Conservation (phyloP, 108 stramenopile genomes). For the Chaetoceros tenuissimus region DNA sequence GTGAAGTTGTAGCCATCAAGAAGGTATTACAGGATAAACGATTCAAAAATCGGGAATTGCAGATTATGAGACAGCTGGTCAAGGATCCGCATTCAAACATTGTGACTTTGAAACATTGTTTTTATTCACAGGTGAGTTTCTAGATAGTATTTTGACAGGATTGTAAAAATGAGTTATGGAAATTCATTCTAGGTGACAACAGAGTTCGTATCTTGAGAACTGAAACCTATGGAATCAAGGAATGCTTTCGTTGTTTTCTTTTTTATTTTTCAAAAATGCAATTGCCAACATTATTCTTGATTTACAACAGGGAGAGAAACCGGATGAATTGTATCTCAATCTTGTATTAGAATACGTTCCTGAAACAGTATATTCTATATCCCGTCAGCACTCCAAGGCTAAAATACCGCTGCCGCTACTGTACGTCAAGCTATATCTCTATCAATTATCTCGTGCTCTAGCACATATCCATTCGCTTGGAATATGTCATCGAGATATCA, state of each 20-base stretch:
- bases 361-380: conserved; percentile 95
- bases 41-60: conserved; percentile 98
- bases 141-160: no score
- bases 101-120: conserved; percentile 94
- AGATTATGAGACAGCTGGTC: conserved; percentile 94
- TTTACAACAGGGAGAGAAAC: conserved; percentile 73
- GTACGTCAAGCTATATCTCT: conserved; percentile 93
- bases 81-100: conserved; percentile 96
- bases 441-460: conserved; percentile 93
- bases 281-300: no score
- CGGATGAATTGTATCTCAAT: conserved; percentile 95
- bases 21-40: conserved; percentile 98
- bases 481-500: conserved; percentile 98
- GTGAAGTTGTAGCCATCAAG: conserved; percentile 92
- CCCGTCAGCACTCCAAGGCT: conserved; percentile 85
- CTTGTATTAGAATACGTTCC: conserved; percentile 97
- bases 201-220: no score
- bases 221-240: no score
- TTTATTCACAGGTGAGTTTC: conserved; percentile 87
- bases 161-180: no score
- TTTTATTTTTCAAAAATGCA: no score
- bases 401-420: conserved; percentile 83
- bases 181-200: no score
- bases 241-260: no score
- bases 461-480: conserved; percentile 95